Percentiles rank a stretch among this genome's conserved stretches.
These are phyloP conservation scores for Cryptosporidium viatorum DNA, from an alignment of 169 alveolate species.

Conservation along the genomic window DNA sequence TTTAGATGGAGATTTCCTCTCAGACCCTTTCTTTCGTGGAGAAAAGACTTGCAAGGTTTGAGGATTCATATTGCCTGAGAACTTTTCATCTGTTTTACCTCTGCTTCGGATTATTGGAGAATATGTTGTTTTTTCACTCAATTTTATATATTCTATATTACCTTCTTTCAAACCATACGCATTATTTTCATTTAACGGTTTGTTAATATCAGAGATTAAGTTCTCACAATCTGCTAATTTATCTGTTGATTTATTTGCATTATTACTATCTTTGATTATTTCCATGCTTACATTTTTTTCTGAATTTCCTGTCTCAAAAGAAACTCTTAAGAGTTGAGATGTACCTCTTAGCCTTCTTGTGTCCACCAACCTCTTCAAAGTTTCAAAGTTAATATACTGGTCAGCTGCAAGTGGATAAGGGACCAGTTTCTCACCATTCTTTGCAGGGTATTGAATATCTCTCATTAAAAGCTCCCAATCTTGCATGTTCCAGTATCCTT, in stretches of 20 bases:
- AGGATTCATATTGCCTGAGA: background rate
- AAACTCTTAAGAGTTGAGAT: constrained; percentile 61
- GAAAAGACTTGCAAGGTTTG: constrained; percentile 11
- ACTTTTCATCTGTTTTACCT: background rate
- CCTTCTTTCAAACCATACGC: background rate
- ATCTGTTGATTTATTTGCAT: background rate
- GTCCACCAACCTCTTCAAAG: constrained; percentile 56
- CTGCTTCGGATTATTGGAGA: background rate
- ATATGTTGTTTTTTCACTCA: background rate
- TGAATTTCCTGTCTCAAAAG: constrained; percentile 7
- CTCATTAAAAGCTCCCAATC: constrained; percentile 64
- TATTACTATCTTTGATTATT: background rate
- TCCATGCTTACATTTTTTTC: background rate
- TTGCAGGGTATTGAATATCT: constrained; percentile 70
- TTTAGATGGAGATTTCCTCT: constrained; percentile 11
- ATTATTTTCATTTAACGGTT: background rate
- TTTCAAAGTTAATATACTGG: constrained; percentile 31
- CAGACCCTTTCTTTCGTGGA: constrained; percentile 14
- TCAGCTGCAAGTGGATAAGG: constrained; percentile 60
- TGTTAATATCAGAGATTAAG: background rate
- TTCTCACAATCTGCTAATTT: background rate
- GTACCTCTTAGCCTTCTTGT: constrained; percentile 72
- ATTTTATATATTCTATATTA: background rate
- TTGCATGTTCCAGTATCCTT: constrained; percentile 59
- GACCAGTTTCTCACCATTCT: constrained; percentile 64